phyloP scores from a whole-genome alignment of 441 rosid species.

The Melianthus villosus region DNA sequence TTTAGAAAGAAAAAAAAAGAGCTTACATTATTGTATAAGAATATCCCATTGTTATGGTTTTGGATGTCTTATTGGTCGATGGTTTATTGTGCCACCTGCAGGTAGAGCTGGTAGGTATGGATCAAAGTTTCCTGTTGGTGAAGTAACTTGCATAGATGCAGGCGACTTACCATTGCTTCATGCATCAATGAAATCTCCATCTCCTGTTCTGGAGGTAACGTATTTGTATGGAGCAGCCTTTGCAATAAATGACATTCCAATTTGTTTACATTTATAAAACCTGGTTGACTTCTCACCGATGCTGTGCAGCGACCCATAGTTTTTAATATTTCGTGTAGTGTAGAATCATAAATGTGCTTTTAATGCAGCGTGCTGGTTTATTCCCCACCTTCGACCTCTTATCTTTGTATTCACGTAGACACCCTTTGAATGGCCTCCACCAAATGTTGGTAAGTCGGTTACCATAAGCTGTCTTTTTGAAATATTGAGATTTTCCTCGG shows the following conservation, averaged over 20 bases:
- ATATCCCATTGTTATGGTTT: neutral
- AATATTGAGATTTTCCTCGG: neutral
- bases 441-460: conserved; percentile 43
- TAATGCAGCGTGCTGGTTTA: conserved; percentile 75
- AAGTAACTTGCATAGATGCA: conserved; percentile 63
- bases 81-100: conserved; percentile 9
- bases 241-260: neutral
- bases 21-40: too few species aligned
- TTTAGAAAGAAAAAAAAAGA: too few species aligned
- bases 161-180: conserved; percentile 70
- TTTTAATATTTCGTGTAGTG: too few species aligned
- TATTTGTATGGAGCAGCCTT: neutral
- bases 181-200: conserved; percentile 41
- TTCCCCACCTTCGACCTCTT: conserved; percentile 72
- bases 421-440: conserved; percentile 38
- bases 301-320: too few species aligned
- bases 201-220: conserved; percentile 77
- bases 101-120: conserved; percentile 94
- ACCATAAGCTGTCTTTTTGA: neutral
- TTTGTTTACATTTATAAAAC: conserved; percentile 14
- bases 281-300: conserved; percentile 5
- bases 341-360: too few species aligned
- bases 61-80: conserved; percentile 1
- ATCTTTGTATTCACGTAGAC: conserved; percentile 51
- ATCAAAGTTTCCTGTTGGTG: conserved; percentile 71